Evolutionary conservation across 495 filamentous ascomycete species (phyloP).

Genomic region (Aspergillus panamensis): DNA sequence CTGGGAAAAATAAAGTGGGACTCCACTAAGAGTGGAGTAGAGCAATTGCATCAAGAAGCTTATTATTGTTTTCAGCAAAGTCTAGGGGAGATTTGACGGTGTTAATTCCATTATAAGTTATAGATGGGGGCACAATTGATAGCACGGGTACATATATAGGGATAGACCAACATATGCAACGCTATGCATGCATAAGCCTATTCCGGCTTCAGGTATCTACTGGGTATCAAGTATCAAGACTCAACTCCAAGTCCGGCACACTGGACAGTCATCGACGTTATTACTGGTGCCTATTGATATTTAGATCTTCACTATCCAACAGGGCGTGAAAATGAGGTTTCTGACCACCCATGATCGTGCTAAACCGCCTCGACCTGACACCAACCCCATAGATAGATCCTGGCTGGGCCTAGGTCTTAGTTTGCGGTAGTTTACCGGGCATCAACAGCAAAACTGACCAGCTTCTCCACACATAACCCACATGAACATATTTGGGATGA

Average conservation of each 20-base stretch:
- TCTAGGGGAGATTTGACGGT: background rate
- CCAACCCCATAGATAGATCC: conserved; percentile 4
- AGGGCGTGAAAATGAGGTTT: no score
- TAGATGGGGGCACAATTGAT: background rate
- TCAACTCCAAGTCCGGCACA: no score
- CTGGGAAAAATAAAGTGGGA: background rate
- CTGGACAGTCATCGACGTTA: no score
- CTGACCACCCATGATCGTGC: background rate
- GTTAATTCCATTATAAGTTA: background rate
- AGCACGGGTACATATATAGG: background rate
- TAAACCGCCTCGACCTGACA: background rate
- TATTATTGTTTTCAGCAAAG: conserved; percentile 1
- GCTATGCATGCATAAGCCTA: background rate
- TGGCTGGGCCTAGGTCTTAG: conserved; percentile 5
- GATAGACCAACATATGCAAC: background rate
- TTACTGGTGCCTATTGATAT: no score
- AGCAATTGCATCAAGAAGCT: conserved; percentile 15
- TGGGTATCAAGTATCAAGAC: no score
- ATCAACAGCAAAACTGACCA: conserved; percentile 14
- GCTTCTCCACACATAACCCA: conserved; percentile 1
- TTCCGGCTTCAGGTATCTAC: no score
- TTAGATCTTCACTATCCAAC: no score
- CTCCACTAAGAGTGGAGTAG: conserved; percentile 5
- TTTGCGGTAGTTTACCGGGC: conserved; percentile 2
- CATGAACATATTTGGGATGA: no score